A percentile compares a stretch with the other conserved stretches of the same genome.
Conservation (phyloP, 257 asterid genomes). For the Jacaranda mimosifolia region DNA sequence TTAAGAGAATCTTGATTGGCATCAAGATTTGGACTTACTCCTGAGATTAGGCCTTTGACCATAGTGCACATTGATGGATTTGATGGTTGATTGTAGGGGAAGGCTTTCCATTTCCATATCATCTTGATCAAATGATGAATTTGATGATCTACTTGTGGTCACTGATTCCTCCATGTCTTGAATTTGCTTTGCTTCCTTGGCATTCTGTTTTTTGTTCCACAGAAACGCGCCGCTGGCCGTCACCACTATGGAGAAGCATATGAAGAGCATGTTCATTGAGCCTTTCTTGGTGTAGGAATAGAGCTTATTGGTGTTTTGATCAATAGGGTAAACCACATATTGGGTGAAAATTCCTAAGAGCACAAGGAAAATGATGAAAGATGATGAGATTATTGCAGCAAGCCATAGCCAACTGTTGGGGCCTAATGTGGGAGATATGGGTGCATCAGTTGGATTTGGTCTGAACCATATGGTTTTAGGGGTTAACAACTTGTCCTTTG, state of each 20-base stretch:
- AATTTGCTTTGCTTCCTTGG: slow-evolving; percentile 60
- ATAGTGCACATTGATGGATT: slow-evolving; percentile 69
- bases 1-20: neutral
- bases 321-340: slow-evolving; percentile 78
- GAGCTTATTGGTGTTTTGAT: slow-evolving; percentile 61
- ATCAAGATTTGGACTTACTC: slow-evolving; percentile 50
- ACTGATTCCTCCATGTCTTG: slow-evolving; percentile 56
- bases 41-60: slow-evolving; percentile 83
- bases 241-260: slow-evolving; percentile 63
- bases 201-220: slow-evolving; percentile 87
- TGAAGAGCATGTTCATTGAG: slow-evolving; percentile 61
- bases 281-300: slow-evolving; percentile 75
- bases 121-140: slow-evolving; percentile 38
- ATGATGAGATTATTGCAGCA: slow-evolving; percentile 81
- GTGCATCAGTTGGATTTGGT: slow-evolving; percentile 64
- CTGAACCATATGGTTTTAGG: slow-evolving; percentile 64
- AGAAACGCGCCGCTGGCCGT: slow-evolving; percentile 69
- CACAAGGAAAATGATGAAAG: slow-evolving; percentile 72
- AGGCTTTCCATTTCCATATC: slow-evolving; percentile 82
- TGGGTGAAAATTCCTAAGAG: slow-evolving; percentile 70
- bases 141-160: slow-evolving; percentile 28
- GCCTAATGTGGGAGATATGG: slow-evolving; percentile 74
- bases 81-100: slow-evolving; percentile 61
- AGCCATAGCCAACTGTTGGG: slow-evolving; percentile 93
- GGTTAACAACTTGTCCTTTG: slow-evolving; percentile 46